Base-by-base conservation (phyloP, 140 eudicot genomes). In the Bidens hawaiensis region DNA sequence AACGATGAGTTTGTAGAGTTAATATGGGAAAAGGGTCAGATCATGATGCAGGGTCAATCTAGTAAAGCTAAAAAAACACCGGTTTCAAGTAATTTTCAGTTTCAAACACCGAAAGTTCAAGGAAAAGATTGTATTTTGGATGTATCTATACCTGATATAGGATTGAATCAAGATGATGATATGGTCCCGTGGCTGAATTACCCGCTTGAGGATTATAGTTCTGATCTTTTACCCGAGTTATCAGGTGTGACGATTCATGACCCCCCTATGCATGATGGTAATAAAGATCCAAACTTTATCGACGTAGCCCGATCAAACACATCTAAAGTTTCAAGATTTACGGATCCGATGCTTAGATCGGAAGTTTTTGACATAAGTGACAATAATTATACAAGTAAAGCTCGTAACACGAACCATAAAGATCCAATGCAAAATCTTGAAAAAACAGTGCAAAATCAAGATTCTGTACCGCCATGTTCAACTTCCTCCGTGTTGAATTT, bases 21-120 rank as follows among this genome's bases (percentile, higher is more conserved):
- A 23, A 79, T 88, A 23, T 94, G 97, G 90, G 88, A 83, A 70
- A 88, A 88, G 65, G 99, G 99, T 76, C 97, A 88, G 72, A 50
- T 87, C 68, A 73, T 81, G 88, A 85, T 88, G 93, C 96, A 85
- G 71, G 87, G 91, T 55, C 95, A 93, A 62, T 71, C 95, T 45
- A 78, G 80, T 62, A 85, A 67, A 55, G 73, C 36, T 60, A 82
- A 50, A 45, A 88, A 68, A 75, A 57, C 78, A 47, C 88, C 94
- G 3, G 46, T 70, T 71, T 48, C 79, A 10, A 74, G 76, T 78
- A 71, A 71, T 63, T 75, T 78, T 54, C 88, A 67, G 18, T 72
- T 71, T 48, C 75, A 72, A 22, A 50, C 77, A 6, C 70, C 81
- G 2, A 80, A 46, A 62, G 16, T 69, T 76, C 79, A 64, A 31